Evolutionary conservation across 2,329 filamentous ascomycete genomes (phyloP).

Genomic region (Aspergillus viridinutans): DNA sequence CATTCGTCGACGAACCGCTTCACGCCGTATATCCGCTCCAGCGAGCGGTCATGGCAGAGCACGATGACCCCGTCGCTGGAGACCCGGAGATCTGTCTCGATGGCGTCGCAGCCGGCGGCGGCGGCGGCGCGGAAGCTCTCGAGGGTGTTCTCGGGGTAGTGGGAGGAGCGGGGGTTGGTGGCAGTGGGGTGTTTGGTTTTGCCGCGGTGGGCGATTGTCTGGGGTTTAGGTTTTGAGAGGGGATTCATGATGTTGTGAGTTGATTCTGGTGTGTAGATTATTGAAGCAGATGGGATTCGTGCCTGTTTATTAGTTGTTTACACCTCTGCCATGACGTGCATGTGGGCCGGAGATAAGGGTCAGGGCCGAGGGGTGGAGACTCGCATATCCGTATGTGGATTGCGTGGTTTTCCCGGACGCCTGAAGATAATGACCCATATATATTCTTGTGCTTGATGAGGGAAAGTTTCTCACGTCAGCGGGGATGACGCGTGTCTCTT

Average conservation of each 20-base stretch:
- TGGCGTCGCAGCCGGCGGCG: constrained; percentile 67
- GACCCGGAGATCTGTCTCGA: constrained; percentile 87
- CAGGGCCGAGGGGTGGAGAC: background rate
- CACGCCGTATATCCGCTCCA: constrained; percentile 79
- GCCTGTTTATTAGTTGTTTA: background rate
- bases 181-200: constrained; percentile 50
- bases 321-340: background rate
- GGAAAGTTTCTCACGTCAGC: background rate
- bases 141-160: constrained; percentile 81
- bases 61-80: constrained; percentile 80
- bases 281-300: no score
- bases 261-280: background rate
- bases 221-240: constrained; percentile 20
- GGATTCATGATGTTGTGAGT: background rate
- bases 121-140: constrained; percentile 71
- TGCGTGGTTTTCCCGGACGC: no score
- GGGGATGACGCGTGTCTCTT: background rate
- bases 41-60: constrained; percentile 69
- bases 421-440: background rate
- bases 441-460: background rate
- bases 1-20: constrained; percentile 68
- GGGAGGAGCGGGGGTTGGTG: background rate
- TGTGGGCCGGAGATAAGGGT: background rate
- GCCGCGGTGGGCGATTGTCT: constrained; percentile 42
- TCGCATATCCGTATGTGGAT: background rate